phyloP scores from a whole-genome alignment of 1,284 basidiomycete species.

The Leccinum glutinopallens region DNA sequence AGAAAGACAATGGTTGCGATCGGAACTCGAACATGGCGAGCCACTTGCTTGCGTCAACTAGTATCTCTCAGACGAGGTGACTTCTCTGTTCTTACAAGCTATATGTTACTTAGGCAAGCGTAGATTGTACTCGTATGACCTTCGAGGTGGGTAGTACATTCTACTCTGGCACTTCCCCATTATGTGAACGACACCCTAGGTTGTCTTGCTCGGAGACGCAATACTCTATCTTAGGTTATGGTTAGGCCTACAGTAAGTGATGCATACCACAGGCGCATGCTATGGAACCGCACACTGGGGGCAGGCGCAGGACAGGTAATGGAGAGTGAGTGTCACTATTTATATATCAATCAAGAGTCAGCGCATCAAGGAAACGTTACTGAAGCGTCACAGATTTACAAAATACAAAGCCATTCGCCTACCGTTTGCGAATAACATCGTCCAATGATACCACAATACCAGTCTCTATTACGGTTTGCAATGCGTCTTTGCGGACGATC shows the following conservation, averaged over 20 bases:
- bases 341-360: constrained; percentile 15
- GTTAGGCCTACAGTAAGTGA: not conserved
- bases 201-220: constrained; percentile 41
- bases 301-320: constrained; percentile 33
- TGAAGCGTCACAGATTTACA: constrained; percentile 26
- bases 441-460: constrained; percentile 7
- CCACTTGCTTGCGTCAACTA: constrained; percentile 65
- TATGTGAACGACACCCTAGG: constrained; percentile 28
- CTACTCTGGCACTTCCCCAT: constrained; percentile 32
- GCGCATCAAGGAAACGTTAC: constrained; percentile 24
- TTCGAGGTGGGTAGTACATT: constrained; percentile 36
- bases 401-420: constrained; percentile 37
- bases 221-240: constrained; percentile 16
- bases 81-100: constrained; percentile 13
- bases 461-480: constrained; percentile 12
- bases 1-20: constrained; percentile 65
- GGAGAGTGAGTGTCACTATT: constrained; percentile 26
- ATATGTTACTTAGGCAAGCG: constrained; percentile 7
- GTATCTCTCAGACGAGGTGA: constrained; percentile 73
- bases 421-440: constrained; percentile 27
- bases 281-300: too few relatives aligned
- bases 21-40: constrained; percentile 50
- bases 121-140: constrained; percentile 65
- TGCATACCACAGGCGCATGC: constrained; percentile 21
- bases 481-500: not conserved